These are phyloP conservation scores for Plantago ovata DNA, from an alignment of 257 asterid genomes.

Conservation along the genomic window DNA sequence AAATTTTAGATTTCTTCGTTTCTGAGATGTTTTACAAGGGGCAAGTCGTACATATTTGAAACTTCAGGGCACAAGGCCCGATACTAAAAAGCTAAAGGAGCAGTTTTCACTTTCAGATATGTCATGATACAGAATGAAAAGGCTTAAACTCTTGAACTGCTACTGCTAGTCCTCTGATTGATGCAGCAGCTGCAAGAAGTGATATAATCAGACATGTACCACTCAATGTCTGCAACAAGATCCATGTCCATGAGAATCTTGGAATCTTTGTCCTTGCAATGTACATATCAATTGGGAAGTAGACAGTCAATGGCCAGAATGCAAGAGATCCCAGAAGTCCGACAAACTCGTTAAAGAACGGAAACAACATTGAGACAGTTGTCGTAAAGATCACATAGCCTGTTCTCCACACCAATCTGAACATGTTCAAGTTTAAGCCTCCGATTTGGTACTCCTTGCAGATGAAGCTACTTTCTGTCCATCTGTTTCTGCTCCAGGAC, in stretches of 20 bases:
- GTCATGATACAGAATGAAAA: slow-evolving; percentile 38
- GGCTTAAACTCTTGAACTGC: slow-evolving; percentile 28
- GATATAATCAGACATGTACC: slow-evolving; percentile 43
- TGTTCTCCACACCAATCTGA: slow-evolving; percentile 63
- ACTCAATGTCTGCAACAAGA: slow-evolving; percentile 41
- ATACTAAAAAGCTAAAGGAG: too few relatives aligned
- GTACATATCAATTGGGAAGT: slow-evolving; percentile 63
- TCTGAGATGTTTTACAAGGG: too few relatives aligned
- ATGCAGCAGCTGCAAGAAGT: slow-evolving; percentile 60
- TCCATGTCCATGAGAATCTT: slow-evolving; percentile 38
- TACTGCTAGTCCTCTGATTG: slow-evolving; percentile 44
- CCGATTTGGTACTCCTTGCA: slow-evolving; percentile 25
- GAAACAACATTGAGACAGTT: slow-evolving; percentile 50
- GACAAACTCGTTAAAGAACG: slow-evolving; percentile 65
- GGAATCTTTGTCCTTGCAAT: slow-evolving; percentile 29
- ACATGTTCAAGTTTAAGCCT: slow-evolving; percentile 28
- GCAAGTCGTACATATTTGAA: too few relatives aligned
- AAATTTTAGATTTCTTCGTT: too few relatives aligned
- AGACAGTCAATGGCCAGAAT: slow-evolving; percentile 66
- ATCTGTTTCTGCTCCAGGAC: slow-evolving; percentile 26
- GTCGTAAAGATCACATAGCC: slow-evolving; percentile 46
- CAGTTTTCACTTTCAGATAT: too few relatives aligned
- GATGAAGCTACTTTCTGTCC: slow-evolving; percentile 34
- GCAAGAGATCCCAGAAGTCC: slow-evolving; percentile 63
- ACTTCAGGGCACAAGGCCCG: too few relatives aligned